Conservation (phyloP, 345 rosid genomes). For the Lepidium aucheri region DNA sequence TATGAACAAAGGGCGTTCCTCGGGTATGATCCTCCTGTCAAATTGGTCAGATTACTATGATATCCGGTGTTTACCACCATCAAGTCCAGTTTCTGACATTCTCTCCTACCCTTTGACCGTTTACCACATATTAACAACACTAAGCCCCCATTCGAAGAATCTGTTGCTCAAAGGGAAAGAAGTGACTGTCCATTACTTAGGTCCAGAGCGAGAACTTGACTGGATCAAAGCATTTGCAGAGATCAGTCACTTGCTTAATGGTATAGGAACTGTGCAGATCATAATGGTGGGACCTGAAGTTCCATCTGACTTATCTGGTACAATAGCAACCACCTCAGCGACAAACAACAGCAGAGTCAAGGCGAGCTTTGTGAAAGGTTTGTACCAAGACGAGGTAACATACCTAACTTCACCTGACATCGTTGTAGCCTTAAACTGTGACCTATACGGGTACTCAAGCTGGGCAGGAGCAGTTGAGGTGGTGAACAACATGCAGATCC, state of each 20-base stretch:
- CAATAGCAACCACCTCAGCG: not conserved
- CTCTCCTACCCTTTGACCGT: conserved; percentile 44
- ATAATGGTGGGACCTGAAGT: conserved; percentile 23
- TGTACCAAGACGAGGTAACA: conserved; percentile 48
- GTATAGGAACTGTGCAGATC: conserved; percentile 17
- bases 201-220: conserved; percentile 23
- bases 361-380: conserved; percentile 31
- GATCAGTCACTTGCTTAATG: conserved; percentile 16
- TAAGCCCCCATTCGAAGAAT: conserved; percentile 41
- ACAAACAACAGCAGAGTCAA: conserved; percentile 17
- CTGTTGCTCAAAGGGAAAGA: conserved; percentile 33
- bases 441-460: conserved; percentile 28
- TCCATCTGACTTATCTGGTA: conserved; percentile 17
- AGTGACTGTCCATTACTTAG: conserved; percentile 18
- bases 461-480: conserved; percentile 44
- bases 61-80: conserved; percentile 36
- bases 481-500: conserved; percentile 31
- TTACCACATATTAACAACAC: conserved; percentile 44
- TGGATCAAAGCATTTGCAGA: conserved; percentile 23
- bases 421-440: conserved; percentile 43
- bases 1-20: conserved; percentile 19
- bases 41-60: conserved; percentile 53
- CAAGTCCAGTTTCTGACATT: conserved; percentile 50
- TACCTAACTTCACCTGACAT: conserved; percentile 44
- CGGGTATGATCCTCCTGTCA: conserved; percentile 38